Conservation (phyloP, 768 basidiomycete species). For the Lactifluus pinguis region DNA sequence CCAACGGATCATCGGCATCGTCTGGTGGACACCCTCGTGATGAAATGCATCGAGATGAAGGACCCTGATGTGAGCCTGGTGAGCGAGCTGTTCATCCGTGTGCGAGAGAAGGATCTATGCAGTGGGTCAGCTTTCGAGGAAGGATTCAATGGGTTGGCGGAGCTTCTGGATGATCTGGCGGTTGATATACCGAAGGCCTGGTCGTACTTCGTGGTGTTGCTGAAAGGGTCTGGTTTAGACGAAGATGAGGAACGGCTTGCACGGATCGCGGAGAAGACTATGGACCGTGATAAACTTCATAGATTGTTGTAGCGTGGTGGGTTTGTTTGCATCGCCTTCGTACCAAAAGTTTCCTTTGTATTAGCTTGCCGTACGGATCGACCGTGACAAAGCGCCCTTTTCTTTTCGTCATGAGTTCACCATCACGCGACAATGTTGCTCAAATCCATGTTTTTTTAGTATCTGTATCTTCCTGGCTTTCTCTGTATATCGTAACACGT, state of each 20-base stretch:
- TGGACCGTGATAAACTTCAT: slow-evolving; percentile 52
- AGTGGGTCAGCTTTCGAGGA: slow-evolving; percentile 57
- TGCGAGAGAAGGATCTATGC: slow-evolving; percentile 51
- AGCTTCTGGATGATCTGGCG: slow-evolving; percentile 79
- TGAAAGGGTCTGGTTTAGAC: slow-evolving; percentile 57
- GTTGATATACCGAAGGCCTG: slow-evolving; percentile 88
- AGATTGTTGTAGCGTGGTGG: slow-evolving; percentile 7
- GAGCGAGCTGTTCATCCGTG: slow-evolving; percentile 60
- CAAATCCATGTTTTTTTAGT: too few species aligned
- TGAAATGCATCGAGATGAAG: slow-evolving; percentile 71
- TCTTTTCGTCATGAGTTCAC: too few species aligned
- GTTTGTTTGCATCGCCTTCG: slow-evolving; percentile 6
- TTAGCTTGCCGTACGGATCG: too few species aligned
- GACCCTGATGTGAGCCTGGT: slow-evolving; percentile 72
- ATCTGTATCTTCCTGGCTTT: too few species aligned
- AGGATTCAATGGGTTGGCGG: slow-evolving; percentile 60
- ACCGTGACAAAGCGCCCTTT: too few species aligned
- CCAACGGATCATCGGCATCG: slow-evolving; percentile 51
- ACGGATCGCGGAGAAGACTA: slow-evolving; percentile 52
- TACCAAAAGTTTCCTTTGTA: slow-evolving; percentile 8
- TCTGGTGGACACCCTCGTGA: slow-evolving; percentile 70
- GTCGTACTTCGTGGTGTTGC: slow-evolving; percentile 61
- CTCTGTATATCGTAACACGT: too few species aligned
- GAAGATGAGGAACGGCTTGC: slow-evolving; percentile 46
- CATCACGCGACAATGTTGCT: too few species aligned